These are phyloP conservation scores for Hortiboletus rubellus DNA, from an alignment of 1,284 basidiomycete species.

Conservation along the genomic window DNA sequence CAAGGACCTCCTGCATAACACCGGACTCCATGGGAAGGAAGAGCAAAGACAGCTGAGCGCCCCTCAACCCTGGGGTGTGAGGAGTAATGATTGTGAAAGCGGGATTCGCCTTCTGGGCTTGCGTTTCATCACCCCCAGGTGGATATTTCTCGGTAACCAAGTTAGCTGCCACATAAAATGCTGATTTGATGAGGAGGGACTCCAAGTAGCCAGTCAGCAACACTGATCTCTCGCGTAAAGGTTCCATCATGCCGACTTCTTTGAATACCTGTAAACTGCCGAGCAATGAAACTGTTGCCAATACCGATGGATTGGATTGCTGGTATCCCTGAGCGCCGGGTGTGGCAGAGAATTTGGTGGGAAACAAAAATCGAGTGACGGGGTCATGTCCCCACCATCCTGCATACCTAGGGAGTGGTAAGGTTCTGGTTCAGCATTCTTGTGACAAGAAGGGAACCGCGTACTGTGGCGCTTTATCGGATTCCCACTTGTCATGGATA, in stretches of 20 bases:
- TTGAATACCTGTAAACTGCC: conserved; percentile 83
- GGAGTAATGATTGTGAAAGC: conserved; percentile 92
- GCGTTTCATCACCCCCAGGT: conserved; percentile 13
- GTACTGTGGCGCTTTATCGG: conserved; percentile 58
- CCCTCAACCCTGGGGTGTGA: conserved; percentile 60
- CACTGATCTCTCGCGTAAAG: conserved; percentile 69
- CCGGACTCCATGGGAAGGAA: conserved; percentile 65
- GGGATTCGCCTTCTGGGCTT: conserved; percentile 18
- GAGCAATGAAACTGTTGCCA: conserved; percentile 77
- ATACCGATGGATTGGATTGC: conserved; percentile 88
- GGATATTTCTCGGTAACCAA: conserved; percentile 40
- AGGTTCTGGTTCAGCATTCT: conserved; percentile 8
- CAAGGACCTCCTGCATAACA: conserved; percentile 72
- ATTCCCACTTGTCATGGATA: conserved; percentile 82
- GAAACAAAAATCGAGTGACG: conserved; percentile 90
- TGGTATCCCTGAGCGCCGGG: conserved; percentile 94
- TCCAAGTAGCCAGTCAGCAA: conserved; percentile 75
- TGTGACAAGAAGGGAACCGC: conserved; percentile 24
- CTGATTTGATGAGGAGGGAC: conserved; percentile 57
- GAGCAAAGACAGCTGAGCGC: conserved; percentile 83
- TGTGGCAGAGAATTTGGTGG: conserved; percentile 78
- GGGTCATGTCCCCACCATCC: conserved; percentile 99
- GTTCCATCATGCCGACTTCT: conserved; percentile 69
- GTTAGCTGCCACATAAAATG: conserved; percentile 56
- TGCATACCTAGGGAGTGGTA: conserved; percentile 59